These are phyloP conservation scores for Arthrobotrys sinensis DNA, from an alignment of 2,329 filamentous ascomycete species.

Conservation along the genomic window DNA sequence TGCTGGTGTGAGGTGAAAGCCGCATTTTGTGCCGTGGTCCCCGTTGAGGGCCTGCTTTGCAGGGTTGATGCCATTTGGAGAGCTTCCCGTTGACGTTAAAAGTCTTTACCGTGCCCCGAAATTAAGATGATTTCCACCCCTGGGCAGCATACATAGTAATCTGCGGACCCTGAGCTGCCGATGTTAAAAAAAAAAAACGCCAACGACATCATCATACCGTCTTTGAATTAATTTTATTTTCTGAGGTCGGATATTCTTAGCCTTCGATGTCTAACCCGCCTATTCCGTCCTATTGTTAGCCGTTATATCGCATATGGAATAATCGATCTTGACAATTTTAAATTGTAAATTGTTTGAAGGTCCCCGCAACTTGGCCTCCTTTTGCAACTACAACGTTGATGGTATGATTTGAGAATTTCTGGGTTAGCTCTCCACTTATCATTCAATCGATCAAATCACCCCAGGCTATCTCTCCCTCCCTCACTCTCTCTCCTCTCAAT, in stretches of 20 bases:
- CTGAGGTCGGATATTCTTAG: slow-evolving; percentile 20
- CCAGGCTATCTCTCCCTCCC: not conserved
- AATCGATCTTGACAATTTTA: slow-evolving; percentile 19
- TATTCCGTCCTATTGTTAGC: not conserved
- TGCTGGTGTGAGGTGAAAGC: slow-evolving; percentile 5
- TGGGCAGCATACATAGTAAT: slow-evolving; percentile 9
- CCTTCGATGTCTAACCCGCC: not conserved
- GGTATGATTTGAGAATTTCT: not conserved
- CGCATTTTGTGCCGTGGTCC: slow-evolving; percentile 48
- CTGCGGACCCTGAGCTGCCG: slow-evolving; percentile 55
- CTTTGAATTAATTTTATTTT: slow-evolving; percentile 17
- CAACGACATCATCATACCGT: slow-evolving; percentile 24
- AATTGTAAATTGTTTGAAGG: slow-evolving; percentile 22
- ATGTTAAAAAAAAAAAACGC: slow-evolving; percentile 13
- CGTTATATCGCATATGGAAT: slow-evolving; percentile 16
- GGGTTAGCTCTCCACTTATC: slow-evolving; percentile 11
- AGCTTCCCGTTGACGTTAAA: slow-evolving; percentile 37
- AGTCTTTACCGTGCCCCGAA: slow-evolving; percentile 45
- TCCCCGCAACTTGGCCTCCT: slow-evolving; percentile 8
- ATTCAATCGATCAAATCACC: slow-evolving; percentile 3
- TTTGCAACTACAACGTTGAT: slow-evolving; percentile 4
- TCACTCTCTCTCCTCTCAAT: slow-evolving; percentile 6
- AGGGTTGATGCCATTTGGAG: slow-evolving; percentile 17
- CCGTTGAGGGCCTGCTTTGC: slow-evolving; percentile 14
- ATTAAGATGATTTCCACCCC: slow-evolving; percentile 40